These are phyloP conservation scores for Kwoniella pini DNA, from an alignment of 768 basidiomycete species.

Conservation along the genomic window DNA sequence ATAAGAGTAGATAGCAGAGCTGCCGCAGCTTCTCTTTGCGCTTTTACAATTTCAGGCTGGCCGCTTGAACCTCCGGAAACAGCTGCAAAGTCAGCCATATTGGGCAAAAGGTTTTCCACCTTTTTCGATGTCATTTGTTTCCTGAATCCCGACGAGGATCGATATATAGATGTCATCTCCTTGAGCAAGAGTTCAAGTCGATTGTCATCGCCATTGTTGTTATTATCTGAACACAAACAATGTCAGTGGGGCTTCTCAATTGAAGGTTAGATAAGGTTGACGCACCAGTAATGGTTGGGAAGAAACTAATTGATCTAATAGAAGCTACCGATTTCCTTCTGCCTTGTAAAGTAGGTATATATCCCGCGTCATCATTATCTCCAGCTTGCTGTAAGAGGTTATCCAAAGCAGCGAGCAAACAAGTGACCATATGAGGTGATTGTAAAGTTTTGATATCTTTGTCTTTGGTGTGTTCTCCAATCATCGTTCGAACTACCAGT, in stretches of 20 bases:
- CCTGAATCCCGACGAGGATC: slow-evolving; percentile 32
- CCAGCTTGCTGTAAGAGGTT: slow-evolving; percentile 58
- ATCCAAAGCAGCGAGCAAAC: slow-evolving; percentile 70
- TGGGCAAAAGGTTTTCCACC: slow-evolving; percentile 38
- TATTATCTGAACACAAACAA: not conserved
- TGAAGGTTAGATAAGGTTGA: no score
- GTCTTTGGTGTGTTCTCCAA: slow-evolving; percentile 57
- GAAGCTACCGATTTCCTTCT: slow-evolving; percentile 39
- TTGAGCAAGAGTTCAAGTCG: slow-evolving; percentile 30
- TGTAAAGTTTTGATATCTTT: slow-evolving; percentile 19
- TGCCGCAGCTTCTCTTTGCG: slow-evolving; percentile 29
- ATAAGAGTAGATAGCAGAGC: slow-evolving; percentile 29
- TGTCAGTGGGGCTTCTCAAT: not conserved
- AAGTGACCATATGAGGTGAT: slow-evolving; percentile 60
- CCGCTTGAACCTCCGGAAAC: slow-evolving; percentile 24
- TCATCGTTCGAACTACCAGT: slow-evolving; percentile 68
- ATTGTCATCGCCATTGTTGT: slow-evolving; percentile 8
- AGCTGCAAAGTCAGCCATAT: slow-evolving; percentile 43
- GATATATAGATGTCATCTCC: slow-evolving; percentile 27
- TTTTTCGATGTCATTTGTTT: slow-evolving; percentile 28
- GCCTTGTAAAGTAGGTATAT: slow-evolving; percentile 10
- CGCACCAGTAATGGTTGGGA: slow-evolving; percentile 23
- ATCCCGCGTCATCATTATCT: slow-evolving; percentile 30
- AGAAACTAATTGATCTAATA: slow-evolving; percentile 26
- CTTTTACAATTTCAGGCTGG: slow-evolving; percentile 16